Evolutionary conservation across 176 grass and related monocot genomes (phyloP).

Genomic region (Rhynchospora pubera): DNA sequence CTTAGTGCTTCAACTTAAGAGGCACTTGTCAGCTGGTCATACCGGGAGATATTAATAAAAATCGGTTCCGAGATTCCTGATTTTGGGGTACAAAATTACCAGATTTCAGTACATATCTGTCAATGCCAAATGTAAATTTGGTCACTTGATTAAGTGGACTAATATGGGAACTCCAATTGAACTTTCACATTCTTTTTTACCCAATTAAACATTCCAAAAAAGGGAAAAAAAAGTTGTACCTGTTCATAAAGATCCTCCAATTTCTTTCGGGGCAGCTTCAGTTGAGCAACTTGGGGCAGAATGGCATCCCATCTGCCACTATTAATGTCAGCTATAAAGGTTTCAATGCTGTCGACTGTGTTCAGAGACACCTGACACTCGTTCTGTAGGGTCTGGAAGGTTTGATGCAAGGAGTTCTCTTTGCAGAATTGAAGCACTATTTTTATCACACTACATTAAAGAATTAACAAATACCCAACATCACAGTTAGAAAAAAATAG

Average conservation of each 20-base stretch:
- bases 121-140: not conserved
- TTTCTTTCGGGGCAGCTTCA: conserved; percentile 85
- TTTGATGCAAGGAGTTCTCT: conserved; percentile 96
- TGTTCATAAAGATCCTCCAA: conserved; percentile 96
- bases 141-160: not conserved
- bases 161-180: not conserved
- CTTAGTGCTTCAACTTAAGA: not conserved
- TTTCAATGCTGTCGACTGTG: conserved; percentile 82
- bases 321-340: conserved; percentile 71
- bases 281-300: conserved; percentile 81
- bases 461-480: too few relatives aligned
- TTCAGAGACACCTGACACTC: conserved; percentile 98
- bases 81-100: not conserved
- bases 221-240: not conserved
- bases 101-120: not conserved
- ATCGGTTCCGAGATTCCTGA: not conserved
- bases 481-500: not conserved
- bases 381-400: conserved; percentile 88
- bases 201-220: not conserved
- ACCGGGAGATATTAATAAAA: not conserved
- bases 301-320: conserved; percentile 88
- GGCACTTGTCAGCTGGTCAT: not conserved
- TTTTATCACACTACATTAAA: conserved; percentile 70
- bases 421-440: conserved; percentile 98
- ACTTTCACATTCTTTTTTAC: not conserved